These are phyloP conservation scores for Echeveria elegans DNA, from an alignment of 164 flowering plant genomes.

Conservation along the genomic window DNA sequence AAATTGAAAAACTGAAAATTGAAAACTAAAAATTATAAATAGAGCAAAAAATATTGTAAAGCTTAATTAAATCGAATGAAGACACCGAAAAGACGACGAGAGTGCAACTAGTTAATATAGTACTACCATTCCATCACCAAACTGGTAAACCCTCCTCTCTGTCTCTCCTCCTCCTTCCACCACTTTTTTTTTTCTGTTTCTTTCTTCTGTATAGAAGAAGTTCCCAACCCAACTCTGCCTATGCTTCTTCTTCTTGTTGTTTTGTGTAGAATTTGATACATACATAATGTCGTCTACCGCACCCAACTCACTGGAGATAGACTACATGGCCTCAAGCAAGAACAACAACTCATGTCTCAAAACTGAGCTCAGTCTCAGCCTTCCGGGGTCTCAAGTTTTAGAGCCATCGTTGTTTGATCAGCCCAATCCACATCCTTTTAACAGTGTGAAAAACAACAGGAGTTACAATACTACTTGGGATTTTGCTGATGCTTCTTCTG, in stretches of 20 bases:
- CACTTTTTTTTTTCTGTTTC: neutral
- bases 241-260: neutral
- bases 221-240: neutral
- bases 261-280: neutral
- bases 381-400: neutral
- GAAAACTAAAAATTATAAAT: no score
- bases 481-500: neutral
- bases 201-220: neutral
- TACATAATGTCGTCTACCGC: neutral
- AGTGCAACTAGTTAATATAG: no score
- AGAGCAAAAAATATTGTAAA: no score
- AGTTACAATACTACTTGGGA: neutral
- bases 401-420: neutral
- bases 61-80: no score
- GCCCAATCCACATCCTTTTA: neutral
- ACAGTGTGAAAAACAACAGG: neutral
- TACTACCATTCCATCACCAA: neutral
- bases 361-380: slow-evolving; percentile 2
- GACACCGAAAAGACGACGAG: no score
- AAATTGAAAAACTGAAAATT: no score
- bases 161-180: no score
- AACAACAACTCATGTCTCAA: neutral
- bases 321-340: neutral
- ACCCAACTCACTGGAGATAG: neutral
- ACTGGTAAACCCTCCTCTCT: neutral